phyloP scores from a whole-genome alignment of 768 basidiomycete species.

The Clitopilus passeckerianus region DNA sequence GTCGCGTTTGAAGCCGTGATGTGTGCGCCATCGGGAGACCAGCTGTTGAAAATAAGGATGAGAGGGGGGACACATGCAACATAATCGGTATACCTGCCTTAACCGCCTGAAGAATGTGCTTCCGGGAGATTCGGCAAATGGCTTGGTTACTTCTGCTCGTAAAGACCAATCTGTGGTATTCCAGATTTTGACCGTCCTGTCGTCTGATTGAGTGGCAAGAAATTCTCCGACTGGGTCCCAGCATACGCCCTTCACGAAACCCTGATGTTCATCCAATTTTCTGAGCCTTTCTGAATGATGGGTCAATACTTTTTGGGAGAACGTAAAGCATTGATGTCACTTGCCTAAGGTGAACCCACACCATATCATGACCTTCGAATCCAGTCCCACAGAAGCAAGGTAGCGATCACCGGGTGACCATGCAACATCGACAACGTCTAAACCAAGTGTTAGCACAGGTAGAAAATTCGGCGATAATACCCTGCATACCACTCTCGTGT shows the following conservation, averaged over 20 bases:
- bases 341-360: conserved; percentile 86
- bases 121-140: conserved; percentile 90
- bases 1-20: conserved; percentile 97
- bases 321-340: conserved; percentile 14
- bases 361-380: conserved; percentile 91
- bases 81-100: conserved; percentile 41
- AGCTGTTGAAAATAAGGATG: conserved; percentile 42
- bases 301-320: background rate
- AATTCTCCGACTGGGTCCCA: conserved; percentile 99
- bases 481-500: conserved; percentile 77
- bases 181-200: conserved; percentile 96
- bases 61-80: background rate
- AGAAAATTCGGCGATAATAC: conserved; percentile 15
- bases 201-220: conserved; percentile 96
- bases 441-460: conserved; percentile 2
- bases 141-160: conserved; percentile 81
- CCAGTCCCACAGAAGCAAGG: conserved; percentile 90
- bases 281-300: conserved; percentile 62
- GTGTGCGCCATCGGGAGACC: conserved; percentile 99
- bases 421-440: conserved; percentile 93
- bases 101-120: conserved; percentile 92
- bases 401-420: conserved; percentile 94
- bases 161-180: conserved; percentile 88
- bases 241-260: conserved; percentile 97
- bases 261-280: conserved; percentile 85